Conservation (phyloP, 2,329 filamentous ascomycete genomes). For the Paraphoma chrysanthemicola region DNA sequence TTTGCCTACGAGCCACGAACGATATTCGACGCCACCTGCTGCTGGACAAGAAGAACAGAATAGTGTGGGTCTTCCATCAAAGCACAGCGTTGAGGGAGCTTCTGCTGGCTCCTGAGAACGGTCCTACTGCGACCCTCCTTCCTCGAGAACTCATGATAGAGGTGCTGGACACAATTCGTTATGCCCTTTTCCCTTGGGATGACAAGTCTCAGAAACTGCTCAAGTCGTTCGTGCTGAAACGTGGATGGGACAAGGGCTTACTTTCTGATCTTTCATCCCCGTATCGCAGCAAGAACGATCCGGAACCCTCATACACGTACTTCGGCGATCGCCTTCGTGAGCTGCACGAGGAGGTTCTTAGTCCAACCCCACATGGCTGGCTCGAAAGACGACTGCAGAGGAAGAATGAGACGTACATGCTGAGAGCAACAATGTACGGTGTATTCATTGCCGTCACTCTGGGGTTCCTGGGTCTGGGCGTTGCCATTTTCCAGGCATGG, state of each 20-base stretch:
- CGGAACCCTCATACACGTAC: conserved; percentile 29
- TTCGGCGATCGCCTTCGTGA: conserved; percentile 27
- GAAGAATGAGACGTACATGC: background rate
- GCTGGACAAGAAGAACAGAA: background rate
- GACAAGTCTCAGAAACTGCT: conserved; percentile 12
- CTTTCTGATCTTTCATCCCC: conserved; percentile 8
- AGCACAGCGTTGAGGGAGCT: background rate
- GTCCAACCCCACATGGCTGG: background rate
- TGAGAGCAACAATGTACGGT: background rate
- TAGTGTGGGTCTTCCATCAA: conserved; percentile 12
- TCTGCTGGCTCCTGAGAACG: background rate
- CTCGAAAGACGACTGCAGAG: background rate
- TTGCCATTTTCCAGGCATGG: background rate
- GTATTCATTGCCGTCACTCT: background rate
- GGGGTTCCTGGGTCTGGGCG: background rate
- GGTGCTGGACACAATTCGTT: background rate
- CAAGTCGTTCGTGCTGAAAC: conserved; percentile 3
- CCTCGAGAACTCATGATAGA: background rate
- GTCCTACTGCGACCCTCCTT: background rate
- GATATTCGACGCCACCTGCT: conserved; percentile 6
- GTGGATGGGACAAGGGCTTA: conserved; percentile 7
- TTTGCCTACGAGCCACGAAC: background rate
- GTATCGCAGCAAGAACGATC: conserved; percentile 16
- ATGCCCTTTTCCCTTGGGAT: background rate
- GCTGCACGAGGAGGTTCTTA: conserved; percentile 24